Evolutionary conservation across 2,329 filamentous ascomycete genomes (phyloP), one percentile per base, ranked within the genome.

Genomic region (Fusarium sp.): DNA sequence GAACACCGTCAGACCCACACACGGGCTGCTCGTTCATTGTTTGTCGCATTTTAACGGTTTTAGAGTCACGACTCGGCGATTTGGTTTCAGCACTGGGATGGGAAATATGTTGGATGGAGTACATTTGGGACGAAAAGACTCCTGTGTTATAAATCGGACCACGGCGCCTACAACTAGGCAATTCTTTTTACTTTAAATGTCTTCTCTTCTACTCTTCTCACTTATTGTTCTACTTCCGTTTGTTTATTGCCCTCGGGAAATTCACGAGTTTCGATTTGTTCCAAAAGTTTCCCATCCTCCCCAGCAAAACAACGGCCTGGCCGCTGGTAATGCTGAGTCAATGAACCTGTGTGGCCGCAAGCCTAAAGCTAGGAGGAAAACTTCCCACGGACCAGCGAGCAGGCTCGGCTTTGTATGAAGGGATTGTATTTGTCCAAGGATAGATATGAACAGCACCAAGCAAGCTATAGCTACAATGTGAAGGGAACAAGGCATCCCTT

Each of bases 71-170:
- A 77, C 77, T 78, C 73, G 68, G 65, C 65, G 67, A 71, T 65
- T 66, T 72, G 73, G 73, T 68, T 76, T 68, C 69, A 62, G 53
- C 70, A 72, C 72, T 69, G 73, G 75, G 65, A 74, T 74, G 74
- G 76, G 75, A 73, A 71, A 77, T 76, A 75, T 78, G 77, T 79
- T 78, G 77, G 76, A 76, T 75, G 78, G 78, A 79, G 78, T 80
- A 79, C 70, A 77, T 79, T 78, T 76, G 73, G 70, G 73, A 76
- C 68, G 73, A 75, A 68, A 73, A 67, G 67, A 46, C 60, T 64
- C 62, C 67, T 59, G 62, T 67, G 50, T 65, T 68, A 73, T 66
- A 73, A 67, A 68, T 70, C 58, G 68, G 71, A 62, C 61, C 58
- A 70, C 64, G 72, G 62, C 65, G 70, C 66, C 63, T 69, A 56